Evolutionary conservation across 208 protist species (phyloP).

Genomic region (Trypanosoma cruzi): DNA sequence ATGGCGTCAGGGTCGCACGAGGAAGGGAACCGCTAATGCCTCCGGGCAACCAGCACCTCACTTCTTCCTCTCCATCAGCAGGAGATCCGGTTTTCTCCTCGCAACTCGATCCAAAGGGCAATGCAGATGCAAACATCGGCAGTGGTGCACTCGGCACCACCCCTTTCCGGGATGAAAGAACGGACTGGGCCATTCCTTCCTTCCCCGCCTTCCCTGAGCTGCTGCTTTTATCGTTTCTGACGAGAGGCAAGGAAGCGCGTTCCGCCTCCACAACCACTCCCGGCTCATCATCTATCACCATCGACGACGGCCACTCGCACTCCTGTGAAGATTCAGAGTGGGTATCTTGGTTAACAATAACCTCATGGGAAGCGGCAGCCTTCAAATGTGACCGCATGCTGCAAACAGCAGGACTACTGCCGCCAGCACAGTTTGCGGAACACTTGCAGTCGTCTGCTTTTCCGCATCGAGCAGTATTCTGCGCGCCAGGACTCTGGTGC

Average conservation of each 20-base stretch:
- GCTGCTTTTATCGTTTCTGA: conserved; percentile 4
- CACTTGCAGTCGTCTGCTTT: background rate
- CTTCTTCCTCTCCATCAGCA: background rate
- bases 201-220: background rate
- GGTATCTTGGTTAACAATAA: background rate
- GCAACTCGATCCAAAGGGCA: background rate
- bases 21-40: background rate
- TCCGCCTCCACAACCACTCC: background rate
- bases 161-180: background rate
- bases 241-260: background rate
- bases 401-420: background rate
- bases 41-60: background rate
- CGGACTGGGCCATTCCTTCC: background rate
- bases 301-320: background rate
- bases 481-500: background rate
- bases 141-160: background rate
- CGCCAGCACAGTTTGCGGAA: background rate
- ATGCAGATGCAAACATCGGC: background rate
- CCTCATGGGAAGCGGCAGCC: background rate
- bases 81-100: background rate
- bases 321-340: background rate
- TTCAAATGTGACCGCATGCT: background rate
- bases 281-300: background rate
- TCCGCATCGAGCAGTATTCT: too few species aligned
- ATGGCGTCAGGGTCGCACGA: background rate